Evolutionary conservation across 140 eudicot genomes (phyloP).

Genomic region (Erigeron philadelphicus): DNA sequence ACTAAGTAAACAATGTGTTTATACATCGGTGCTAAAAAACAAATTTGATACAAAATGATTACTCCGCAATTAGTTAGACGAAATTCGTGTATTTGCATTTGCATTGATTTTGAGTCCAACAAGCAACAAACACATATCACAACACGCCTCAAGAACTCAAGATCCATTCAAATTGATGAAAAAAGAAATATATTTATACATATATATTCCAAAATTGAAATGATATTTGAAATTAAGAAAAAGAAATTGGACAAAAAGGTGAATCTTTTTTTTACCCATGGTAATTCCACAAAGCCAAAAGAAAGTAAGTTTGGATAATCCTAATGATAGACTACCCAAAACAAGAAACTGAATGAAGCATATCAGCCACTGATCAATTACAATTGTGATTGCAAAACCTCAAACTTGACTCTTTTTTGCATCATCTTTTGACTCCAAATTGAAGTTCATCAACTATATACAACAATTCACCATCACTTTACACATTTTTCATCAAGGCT

Average conservation of each 20-base stretch:
- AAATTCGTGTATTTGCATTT: constrained; percentile 1
- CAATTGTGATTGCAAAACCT: constrained; percentile 35
- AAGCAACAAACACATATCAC: constrained; percentile 16
- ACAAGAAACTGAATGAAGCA: constrained; percentile 22
- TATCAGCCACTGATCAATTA: constrained; percentile 24
- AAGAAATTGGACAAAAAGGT: constrained; percentile 22
- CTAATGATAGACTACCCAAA: constrained; percentile 16
- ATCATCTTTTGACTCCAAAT: constrained; percentile 33
- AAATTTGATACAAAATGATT: too few species aligned
- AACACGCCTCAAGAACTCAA: constrained; percentile 8
- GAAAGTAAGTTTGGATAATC: constrained; percentile 21
- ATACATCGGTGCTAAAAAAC: too few species aligned
- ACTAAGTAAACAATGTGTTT: too few species aligned
- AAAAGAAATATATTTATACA: constrained; percentile 21
- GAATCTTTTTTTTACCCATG: constrained; percentile 29
- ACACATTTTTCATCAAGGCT: constrained; percentile 17
- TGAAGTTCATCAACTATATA: constrained; percentile 30
- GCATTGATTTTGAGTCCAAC: constrained; percentile 11
- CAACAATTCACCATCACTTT: constrained; percentile 20
- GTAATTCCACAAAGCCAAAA: constrained; percentile 27
- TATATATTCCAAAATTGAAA: constrained; percentile 33
- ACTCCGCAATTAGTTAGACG: too few species aligned
- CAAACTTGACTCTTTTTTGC: constrained; percentile 22
- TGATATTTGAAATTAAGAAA: constrained; percentile 16
- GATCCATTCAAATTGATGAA: background rate